Conservation (phyloP, 805 yeast genomes). For the Peterozyma xylosa region DNA sequence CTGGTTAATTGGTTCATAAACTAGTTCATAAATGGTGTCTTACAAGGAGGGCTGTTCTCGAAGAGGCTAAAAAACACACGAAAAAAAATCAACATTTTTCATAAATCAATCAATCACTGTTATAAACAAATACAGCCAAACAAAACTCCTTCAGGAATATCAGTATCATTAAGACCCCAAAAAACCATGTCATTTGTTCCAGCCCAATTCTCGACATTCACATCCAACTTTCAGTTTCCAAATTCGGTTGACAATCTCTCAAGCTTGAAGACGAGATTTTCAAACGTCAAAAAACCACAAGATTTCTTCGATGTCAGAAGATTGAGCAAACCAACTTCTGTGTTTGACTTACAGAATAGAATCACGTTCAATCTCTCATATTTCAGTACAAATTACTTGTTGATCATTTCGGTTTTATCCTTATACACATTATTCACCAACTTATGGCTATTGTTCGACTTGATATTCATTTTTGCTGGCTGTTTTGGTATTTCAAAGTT, state of each 20-base stretch:
- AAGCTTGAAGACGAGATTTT: slow-evolving; percentile 50
- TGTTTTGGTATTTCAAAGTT: slow-evolving; percentile 69
- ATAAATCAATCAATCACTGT: too few relatives aligned
- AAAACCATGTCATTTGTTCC: slow-evolving; percentile 22
- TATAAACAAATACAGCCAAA: too few relatives aligned
- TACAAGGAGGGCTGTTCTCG: too few relatives aligned
- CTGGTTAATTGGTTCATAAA: too few relatives aligned
- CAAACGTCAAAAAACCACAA: slow-evolving; percentile 72
- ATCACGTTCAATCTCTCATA: slow-evolving; percentile 77
- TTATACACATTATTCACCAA: slow-evolving; percentile 86
- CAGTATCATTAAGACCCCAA: too few relatives aligned
- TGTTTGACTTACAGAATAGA: slow-evolving; percentile 78
- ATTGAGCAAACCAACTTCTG: slow-evolving; percentile 74
- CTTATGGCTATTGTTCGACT: slow-evolving; percentile 74
- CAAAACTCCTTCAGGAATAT: too few relatives aligned
- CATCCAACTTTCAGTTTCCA: slow-evolving; percentile 23
- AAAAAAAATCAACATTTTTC: too few relatives aligned
- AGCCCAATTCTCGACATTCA: slow-evolving; percentile 25
- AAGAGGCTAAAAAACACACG: too few relatives aligned
- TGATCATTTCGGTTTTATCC: slow-evolving; percentile 61
- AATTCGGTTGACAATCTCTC: slow-evolving; percentile 25
- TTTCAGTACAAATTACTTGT: slow-evolving; percentile 77
- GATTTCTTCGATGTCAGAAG: slow-evolving; percentile 89
- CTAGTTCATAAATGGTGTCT: too few relatives aligned
- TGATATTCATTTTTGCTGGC: slow-evolving; percentile 67